These are phyloP conservation scores for Euryodendron excelsum DNA, from an alignment of 148 eudicot genomes.

Conservation along the genomic window DNA sequence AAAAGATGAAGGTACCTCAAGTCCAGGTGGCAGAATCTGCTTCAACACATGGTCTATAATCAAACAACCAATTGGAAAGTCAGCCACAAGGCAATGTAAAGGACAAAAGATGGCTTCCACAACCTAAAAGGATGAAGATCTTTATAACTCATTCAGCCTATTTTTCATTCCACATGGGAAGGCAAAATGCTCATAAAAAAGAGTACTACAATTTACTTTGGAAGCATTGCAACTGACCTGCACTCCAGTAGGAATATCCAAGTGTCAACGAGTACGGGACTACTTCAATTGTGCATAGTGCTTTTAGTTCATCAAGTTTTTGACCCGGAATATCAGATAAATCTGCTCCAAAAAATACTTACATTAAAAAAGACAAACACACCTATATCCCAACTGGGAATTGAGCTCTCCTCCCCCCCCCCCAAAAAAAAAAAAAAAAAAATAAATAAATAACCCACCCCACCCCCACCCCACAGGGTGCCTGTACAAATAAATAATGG, in stretches of 20 bases:
- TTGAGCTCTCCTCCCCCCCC: not conserved
- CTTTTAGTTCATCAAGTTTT: constrained; percentile 70
- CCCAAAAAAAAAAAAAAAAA: too few species aligned
- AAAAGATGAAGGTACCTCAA: constrained; percentile 93
- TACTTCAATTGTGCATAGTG: constrained; percentile 65
- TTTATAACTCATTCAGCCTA: not conserved
- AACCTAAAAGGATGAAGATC: not conserved
- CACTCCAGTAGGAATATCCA: constrained; percentile 93
- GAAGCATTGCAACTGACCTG: constrained; percentile 55
- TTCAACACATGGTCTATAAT: constrained; percentile 81
- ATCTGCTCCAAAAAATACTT: constrained; percentile 42
- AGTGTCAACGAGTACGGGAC: constrained; percentile 82
- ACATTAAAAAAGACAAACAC: not conserved
- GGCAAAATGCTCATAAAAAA: constrained; percentile 4
- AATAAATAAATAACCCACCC: too few species aligned
- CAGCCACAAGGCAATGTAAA: constrained; percentile 1
- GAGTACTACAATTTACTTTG: not conserved
- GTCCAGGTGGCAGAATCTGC: constrained; percentile 88
- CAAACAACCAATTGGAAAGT: constrained; percentile 17
- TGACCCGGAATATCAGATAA: constrained; percentile 70
- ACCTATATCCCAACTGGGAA: not conserved
- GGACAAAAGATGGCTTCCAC: not conserved
- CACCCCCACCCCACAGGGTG: too few species aligned
- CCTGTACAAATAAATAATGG: too few species aligned
- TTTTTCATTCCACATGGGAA: not conserved